Evolutionary conservation across 495 filamentous ascomycete species (phyloP).

Genomic region (Aspergillus affinis): DNA sequence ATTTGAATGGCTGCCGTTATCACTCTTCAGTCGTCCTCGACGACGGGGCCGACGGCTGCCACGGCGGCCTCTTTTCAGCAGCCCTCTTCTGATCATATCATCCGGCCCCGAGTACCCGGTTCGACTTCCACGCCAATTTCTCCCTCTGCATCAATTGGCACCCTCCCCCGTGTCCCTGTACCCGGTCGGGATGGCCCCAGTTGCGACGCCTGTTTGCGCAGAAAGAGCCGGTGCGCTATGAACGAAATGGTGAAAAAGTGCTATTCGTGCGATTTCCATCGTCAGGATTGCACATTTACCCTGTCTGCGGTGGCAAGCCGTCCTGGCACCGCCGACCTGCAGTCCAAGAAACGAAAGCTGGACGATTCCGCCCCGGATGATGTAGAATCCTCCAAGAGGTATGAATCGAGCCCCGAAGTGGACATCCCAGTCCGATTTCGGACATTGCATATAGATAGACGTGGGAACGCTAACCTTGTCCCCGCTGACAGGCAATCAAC

Average conservation of each 20-base stretch:
- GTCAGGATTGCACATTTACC: conserved; percentile 53
- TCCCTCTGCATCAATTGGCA: conserved; percentile 22
- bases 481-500: conserved; percentile 27
- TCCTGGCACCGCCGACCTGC: conserved; percentile 49
- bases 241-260: conserved; percentile 58
- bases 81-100: conserved; percentile 24
- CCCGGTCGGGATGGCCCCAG: conserved; percentile 49
- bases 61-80: conserved; percentile 28
- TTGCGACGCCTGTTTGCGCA: conserved; percentile 79
- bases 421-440: conserved; percentile 22
- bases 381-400: conserved; percentile 47
- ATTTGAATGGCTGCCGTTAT: conserved; percentile 45
- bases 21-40: conserved; percentile 44
- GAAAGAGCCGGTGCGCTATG: conserved; percentile 89
- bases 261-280: conserved; percentile 54
- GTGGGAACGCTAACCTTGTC: conserved; percentile 17
- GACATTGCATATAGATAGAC: conserved; percentile 20
- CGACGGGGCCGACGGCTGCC: conserved; percentile 27
- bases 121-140: conserved; percentile 31
- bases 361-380: conserved; percentile 37
- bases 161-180: conserved; percentile 28
- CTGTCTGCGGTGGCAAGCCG: conserved; percentile 26
- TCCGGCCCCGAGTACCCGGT: conserved; percentile 26
- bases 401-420: conserved; percentile 14
- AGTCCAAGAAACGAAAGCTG: conserved; percentile 71